Conservation (phyloP, 306 rosid species). For the Prunus mira region DNA sequence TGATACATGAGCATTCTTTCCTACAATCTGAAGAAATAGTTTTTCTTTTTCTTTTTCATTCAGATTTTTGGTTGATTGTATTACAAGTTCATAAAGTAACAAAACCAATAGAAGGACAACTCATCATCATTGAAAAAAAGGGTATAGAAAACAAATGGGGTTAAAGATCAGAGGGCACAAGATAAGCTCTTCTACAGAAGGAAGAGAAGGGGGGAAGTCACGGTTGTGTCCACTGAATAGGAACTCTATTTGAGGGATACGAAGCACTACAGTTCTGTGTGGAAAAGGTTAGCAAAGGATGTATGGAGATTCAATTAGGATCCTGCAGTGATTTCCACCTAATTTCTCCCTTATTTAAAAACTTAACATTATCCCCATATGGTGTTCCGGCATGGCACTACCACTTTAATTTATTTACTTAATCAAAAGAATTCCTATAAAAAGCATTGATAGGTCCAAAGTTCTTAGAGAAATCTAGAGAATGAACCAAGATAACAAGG, state of each 20-base stretch:
- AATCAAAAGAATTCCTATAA: not conserved
- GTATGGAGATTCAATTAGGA: constrained; percentile 20
- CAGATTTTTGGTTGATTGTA: not conserved
- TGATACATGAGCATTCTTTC: constrained; percentile 7
- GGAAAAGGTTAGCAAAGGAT: constrained; percentile 12
- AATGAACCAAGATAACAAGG: not conserved
- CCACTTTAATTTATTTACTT: not conserved
- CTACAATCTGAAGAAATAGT: not conserved
- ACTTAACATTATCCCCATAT: not conserved
- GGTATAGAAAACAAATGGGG: not conserved
- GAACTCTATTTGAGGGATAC: not conserved
- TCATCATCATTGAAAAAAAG: not conserved
- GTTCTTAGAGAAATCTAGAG: constrained; percentile 1
- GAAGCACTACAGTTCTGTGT: not conserved
- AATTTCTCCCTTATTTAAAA: not conserved
- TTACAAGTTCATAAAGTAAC: not conserved
- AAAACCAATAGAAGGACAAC: not conserved
- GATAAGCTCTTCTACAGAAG: not conserved
- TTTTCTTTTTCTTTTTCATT: not conserved
- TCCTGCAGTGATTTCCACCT: constrained; percentile 13
- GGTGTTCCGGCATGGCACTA: not conserved
- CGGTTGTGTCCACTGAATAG: not conserved
- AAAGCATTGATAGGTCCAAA: not conserved
- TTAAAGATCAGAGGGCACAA: not conserved
- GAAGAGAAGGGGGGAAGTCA: not conserved